Conservation (phyloP, 2,329 filamentous ascomycete species). For the Clarireedia monteithiana region DNA sequence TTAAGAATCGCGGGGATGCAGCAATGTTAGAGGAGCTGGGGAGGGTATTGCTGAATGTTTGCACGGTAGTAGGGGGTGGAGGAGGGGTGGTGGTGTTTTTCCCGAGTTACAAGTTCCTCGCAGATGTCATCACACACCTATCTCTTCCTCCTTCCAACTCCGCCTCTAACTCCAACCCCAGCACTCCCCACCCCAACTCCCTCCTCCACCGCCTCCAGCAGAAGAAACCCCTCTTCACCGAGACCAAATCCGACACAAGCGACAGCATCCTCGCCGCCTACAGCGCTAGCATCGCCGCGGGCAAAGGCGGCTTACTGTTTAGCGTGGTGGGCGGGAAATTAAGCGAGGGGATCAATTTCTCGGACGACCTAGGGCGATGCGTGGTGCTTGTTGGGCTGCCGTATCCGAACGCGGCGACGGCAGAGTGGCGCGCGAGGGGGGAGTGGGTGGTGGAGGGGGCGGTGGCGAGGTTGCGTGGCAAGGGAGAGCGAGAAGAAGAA, state of each 20-base stretch:
- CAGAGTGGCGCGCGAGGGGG: slow-evolving; percentile 89
- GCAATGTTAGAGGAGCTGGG: slow-evolving; percentile 70
- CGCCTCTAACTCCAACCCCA: neutral
- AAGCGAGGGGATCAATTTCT: slow-evolving; percentile 98
- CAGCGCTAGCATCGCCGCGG: slow-evolving; percentile 53
- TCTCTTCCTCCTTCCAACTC: slow-evolving; percentile 43
- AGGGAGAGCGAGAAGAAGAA: slow-evolving; percentile 27
- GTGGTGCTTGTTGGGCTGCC: slow-evolving; percentile 89
- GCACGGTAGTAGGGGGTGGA: slow-evolving; percentile 71
- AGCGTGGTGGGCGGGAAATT: slow-evolving; percentile 92
- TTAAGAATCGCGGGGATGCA: slow-evolving; percentile 55
- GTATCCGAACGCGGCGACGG: slow-evolving; percentile 81
- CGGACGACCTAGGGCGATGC: slow-evolving; percentile 78
- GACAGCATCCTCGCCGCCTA: slow-evolving; percentile 70
- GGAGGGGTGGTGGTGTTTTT: slow-evolving; percentile 95
- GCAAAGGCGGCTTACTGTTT: slow-evolving; percentile 69
- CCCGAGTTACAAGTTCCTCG: slow-evolving; percentile 86
- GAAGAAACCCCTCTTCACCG: slow-evolving; percentile 56
- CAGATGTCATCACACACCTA: slow-evolving; percentile 51
- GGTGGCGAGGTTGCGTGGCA: neutral
- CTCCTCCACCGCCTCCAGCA: slow-evolving; percentile 51
- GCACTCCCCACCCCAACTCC: slow-evolving; percentile 21
- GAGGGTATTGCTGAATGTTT: slow-evolving; percentile 61
- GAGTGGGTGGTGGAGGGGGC: slow-evolving; percentile 69
- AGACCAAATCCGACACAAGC: slow-evolving; percentile 39